Percentiles rank a stretch among this genome's conserved stretches.
These are phyloP conservation scores for Pichia deserticola DNA, from an alignment of 805 yeast species.

Conservation along the genomic window DNA sequence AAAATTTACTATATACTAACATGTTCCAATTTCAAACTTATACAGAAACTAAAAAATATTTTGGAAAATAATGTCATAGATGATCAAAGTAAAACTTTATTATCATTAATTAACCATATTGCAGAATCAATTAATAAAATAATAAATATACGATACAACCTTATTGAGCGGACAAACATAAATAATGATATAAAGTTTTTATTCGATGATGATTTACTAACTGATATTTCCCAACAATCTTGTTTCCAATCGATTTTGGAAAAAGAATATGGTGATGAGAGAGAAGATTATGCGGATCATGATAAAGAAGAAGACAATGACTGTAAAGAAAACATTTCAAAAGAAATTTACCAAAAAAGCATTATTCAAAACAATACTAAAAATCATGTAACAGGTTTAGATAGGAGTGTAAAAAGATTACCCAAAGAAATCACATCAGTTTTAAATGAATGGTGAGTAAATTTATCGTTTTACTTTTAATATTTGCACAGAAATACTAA, in stretches of 20 bases:
- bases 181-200: no score
- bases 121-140: slow-evolving; percentile 1
- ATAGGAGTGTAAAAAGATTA: slow-evolving; percentile 1
- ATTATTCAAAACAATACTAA: no score
- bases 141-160: not conserved
- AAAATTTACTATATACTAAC: not conserved
- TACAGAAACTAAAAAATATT: not conserved
- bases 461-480: not conserved
- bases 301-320: no score
- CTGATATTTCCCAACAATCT: no score
- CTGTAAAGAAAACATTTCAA: no score
- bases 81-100: not conserved
- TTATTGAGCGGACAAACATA: no score
- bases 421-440: not conserved
- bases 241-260: no score
- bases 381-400: no score
- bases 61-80: not conserved
- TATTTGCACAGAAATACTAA: not conserved
- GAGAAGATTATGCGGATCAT: no score
- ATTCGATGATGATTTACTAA: no score
- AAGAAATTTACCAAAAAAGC: no score
- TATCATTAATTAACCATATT: not conserved
- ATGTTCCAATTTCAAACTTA: not conserved
- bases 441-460: slow-evolving; percentile 5
- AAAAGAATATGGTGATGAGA: no score